Evolutionary conservation across 2,329 filamentous ascomycete species (phyloP).

Genomic region (Dryadomyces quercivorus): DNA sequence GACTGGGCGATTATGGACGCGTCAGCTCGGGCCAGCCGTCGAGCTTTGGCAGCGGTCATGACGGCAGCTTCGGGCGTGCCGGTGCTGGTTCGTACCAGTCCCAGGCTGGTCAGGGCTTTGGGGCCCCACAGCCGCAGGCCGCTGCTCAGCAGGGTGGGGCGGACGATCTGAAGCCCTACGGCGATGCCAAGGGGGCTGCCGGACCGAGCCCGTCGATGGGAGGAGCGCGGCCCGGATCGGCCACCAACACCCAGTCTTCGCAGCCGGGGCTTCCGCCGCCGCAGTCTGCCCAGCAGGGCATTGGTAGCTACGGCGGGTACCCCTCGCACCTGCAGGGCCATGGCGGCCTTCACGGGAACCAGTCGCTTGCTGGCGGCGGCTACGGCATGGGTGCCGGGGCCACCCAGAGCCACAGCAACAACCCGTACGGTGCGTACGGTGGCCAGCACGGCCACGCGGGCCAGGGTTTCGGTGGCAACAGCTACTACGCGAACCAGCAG

Average conservation of each 20-base stretch:
- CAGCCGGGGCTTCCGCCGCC: conserved; percentile 26
- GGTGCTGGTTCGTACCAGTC: conserved; percentile 38
- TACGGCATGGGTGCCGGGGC: conserved; percentile 42
- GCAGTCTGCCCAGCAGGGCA: conserved; percentile 27
- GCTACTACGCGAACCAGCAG: conserved; percentile 34
- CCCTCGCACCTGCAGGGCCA: conserved; percentile 38
- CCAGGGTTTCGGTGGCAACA: conserved; percentile 33
- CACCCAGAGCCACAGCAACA: conserved; percentile 40
- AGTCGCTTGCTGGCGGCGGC: conserved; percentile 28
- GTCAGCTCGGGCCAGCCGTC: conserved; percentile 27
- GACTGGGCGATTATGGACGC: conserved; percentile 42
- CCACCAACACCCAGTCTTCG: conserved; percentile 42
- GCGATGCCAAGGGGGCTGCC: conserved; percentile 39
- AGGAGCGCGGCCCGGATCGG: conserved; percentile 44
- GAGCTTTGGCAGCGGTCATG: conserved; percentile 41
- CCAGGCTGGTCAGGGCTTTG: conserved; percentile 41
- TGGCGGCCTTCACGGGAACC: conserved; percentile 41
- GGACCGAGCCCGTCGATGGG: conserved; percentile 46
- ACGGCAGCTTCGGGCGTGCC: conserved; percentile 38
- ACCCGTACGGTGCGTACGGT: conserved; percentile 41
- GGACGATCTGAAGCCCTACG: conserved; percentile 49
- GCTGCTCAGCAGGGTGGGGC: conserved; percentile 26
- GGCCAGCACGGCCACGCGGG: conserved; percentile 33
- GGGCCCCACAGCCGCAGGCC: conserved; percentile 34
- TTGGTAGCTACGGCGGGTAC: conserved; percentile 43